Conservation (phyloP, 306 rosid genomes). For the Crotalaria pallida region DNA sequence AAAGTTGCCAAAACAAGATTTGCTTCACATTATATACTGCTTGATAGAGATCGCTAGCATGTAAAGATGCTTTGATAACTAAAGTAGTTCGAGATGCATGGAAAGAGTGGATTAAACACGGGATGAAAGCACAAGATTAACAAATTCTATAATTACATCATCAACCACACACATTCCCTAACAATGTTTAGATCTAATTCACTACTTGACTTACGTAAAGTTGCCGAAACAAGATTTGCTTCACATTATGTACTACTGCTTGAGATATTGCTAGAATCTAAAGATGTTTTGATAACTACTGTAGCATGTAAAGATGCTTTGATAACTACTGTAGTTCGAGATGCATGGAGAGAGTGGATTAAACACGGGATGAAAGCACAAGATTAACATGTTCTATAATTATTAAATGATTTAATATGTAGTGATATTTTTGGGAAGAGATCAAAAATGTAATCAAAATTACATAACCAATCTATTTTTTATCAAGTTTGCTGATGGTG, state of each 20-base stretch:
- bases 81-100: too few relatives aligned
- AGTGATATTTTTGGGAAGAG: not conserved
- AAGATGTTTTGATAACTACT: too few relatives aligned
- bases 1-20: not conserved
- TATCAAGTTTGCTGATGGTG: not conserved
- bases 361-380: not conserved
- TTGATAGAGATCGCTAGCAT: not conserved
- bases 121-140: too few relatives aligned
- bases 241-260: not conserved
- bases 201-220: not conserved
- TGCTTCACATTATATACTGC: not conserved
- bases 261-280: not conserved
- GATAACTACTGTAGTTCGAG: not conserved
- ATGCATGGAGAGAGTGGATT: not conserved
- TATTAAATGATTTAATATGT: not conserved
- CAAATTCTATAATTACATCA: too few relatives aligned
- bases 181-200: not conserved
- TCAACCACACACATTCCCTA: too few relatives aligned
- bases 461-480: not conserved
- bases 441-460: not conserved
- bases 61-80: too few relatives aligned
- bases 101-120: too few relatives aligned
- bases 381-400: too few relatives aligned
- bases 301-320: not conserved
- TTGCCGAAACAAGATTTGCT: not conserved